Evolutionary conservation across 768 basidiomycete genomes (phyloP), one percentile per base, ranked within the genome.

Genomic region (Rhizopogon roseolus): DNA sequence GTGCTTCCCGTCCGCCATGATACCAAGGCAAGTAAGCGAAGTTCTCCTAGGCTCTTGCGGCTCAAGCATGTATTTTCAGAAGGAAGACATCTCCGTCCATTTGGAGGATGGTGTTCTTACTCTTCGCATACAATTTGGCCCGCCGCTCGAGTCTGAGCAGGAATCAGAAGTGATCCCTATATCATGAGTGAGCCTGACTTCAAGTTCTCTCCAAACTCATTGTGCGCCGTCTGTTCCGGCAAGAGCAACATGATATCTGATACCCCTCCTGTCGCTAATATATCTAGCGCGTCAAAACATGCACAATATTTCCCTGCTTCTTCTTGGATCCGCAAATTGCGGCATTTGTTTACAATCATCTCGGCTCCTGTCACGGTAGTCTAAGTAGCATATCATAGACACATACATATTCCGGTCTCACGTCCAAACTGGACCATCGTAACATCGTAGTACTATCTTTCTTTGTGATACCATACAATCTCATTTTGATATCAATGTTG

Each of bases 71-170:
- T 39, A 53, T 34, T 49, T 56, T 48, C 60, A 84, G 85, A 69
- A 74, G 60, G 73, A 77, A 62, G 80, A 87, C 59, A 64, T 87
- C 50, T 64, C 71, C 28, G 81, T 78, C 32, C 69, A 72, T 50
- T 76, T 88, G 71, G 76, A 78, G 58, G 79, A 85, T 62, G 86
- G 86, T 36, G 65, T 88, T 49, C 77, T 88, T 43, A 75, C 74
- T 17, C 65, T 88, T 62, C 80, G 67, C 59, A 76, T 88, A 57
- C 66, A 75, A 49, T 75, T 73, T 56, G 83, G 82, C 7, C 64
- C 71, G 17, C 76, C 78, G 9, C 74, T 70, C 55, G 56, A 69
- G 50, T 60, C 64, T 32, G 75, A 82, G 54, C 73, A 77, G 55
- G 71, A 74, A 45, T 38, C 66, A 1, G 74, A 81, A 71, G 73